A percentile compares a stretch with the other conserved stretches of the same genome.
These are phyloP conservation scores for Vigna radiata DNA, from an alignment of 306 rosid species.

Conservation along the genomic window DNA sequence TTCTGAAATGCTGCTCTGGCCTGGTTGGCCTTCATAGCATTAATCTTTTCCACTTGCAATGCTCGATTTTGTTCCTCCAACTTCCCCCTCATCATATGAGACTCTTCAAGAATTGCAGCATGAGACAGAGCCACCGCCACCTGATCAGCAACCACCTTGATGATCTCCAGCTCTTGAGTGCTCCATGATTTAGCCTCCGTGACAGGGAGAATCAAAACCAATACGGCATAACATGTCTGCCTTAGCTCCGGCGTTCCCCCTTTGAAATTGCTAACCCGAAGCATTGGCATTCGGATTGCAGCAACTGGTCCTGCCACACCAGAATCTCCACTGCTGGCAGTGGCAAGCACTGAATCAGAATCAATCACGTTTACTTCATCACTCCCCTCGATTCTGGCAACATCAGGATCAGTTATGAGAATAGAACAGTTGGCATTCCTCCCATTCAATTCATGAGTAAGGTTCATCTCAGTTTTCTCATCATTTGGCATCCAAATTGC, in stretches of 20 bases:
- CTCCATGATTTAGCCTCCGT: constrained; percentile 74
- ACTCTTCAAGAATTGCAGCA: constrained; percentile 87
- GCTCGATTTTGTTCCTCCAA: constrained; percentile 85
- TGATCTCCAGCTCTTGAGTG: constrained; percentile 74
- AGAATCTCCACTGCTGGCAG: constrained; percentile 58
- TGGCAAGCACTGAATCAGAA: constrained; percentile 64
- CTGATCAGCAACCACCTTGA: constrained; percentile 92
- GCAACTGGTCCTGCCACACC: constrained; percentile 82
- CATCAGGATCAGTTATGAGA: constrained; percentile 65
- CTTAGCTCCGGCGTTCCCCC: constrained; percentile 84
- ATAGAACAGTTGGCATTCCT: constrained; percentile 54
- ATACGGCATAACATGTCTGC: constrained; percentile 69
- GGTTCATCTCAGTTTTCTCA: constrained; percentile 69
- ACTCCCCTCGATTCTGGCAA: constrained; percentile 57
- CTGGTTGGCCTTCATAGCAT: constrained; percentile 82
- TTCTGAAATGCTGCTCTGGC: constrained; percentile 78
- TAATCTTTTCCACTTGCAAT: constrained; percentile 69
- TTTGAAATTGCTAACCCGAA: constrained; percentile 74
- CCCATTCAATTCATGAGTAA: constrained; percentile 77
- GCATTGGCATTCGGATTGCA: constrained; percentile 95
- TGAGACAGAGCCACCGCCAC: constrained; percentile 95
- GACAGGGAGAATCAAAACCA: constrained; percentile 81
- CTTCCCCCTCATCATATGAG: constrained; percentile 87
- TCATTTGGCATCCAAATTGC: constrained; percentile 95
- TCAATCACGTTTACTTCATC: constrained; percentile 60